These are phyloP conservation scores for Metschnikowia reukaufii DNA, from an alignment of 805 yeast species.

Conservation along the genomic window DNA sequence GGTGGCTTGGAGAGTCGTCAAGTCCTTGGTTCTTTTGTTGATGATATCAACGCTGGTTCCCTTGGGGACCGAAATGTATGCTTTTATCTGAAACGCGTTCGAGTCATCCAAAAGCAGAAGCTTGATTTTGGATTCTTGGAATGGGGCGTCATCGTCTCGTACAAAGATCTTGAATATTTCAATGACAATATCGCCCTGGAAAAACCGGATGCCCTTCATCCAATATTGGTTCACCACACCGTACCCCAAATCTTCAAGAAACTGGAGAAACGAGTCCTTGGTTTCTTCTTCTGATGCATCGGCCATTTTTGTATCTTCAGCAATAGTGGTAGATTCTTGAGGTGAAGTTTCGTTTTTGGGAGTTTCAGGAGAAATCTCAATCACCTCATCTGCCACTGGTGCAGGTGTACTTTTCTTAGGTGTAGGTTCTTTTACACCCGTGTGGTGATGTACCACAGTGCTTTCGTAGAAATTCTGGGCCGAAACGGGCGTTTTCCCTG, in stretches of 20 bases:
- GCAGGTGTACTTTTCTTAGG: neutral
- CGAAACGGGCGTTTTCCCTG: slow-evolving; percentile 64
- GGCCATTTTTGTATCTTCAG: slow-evolving; percentile 2
- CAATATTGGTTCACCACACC: slow-evolving; percentile 60
- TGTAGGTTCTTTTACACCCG: slow-evolving; percentile 19
- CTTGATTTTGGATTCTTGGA: slow-evolving; percentile 27
- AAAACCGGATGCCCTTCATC: slow-evolving; percentile 60
- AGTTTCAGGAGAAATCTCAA: neutral
- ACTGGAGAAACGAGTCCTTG: slow-evolving; percentile 41
- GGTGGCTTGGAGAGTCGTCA: slow-evolving; percentile 62
- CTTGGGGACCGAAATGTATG: slow-evolving; percentile 67
- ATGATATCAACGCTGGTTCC: slow-evolving; percentile 75
- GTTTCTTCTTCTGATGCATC: slow-evolving; percentile 3
- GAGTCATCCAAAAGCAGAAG: slow-evolving; percentile 49
- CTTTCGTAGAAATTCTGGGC: slow-evolving; percentile 65
- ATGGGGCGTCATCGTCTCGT: slow-evolving; percentile 30
- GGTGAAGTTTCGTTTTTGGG: neutral
- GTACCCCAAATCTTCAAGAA: slow-evolving; percentile 70
- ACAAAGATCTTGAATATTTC: slow-evolving; percentile 53
- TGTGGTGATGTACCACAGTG: slow-evolving; percentile 51
- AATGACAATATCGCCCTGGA: slow-evolving; percentile 59
- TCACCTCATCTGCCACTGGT: neutral
- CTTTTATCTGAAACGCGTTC: slow-evolving; percentile 59
- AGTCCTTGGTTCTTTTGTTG: slow-evolving; percentile 60
- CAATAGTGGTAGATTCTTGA: neutral